Conservation (phyloP, 75 land plant genomes). For the Cunninghamia lanceolata region DNA sequence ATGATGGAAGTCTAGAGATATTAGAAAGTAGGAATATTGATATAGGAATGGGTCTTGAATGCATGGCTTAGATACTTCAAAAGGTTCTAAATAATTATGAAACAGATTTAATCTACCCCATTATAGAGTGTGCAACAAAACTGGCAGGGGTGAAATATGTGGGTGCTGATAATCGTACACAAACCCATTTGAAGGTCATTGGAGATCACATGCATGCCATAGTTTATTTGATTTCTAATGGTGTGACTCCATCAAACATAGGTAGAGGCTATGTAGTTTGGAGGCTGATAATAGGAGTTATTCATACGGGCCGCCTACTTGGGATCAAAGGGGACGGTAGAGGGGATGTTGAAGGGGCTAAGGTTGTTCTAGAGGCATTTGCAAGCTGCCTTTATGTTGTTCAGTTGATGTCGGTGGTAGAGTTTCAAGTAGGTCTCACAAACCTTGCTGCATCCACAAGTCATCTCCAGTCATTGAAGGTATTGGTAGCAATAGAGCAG, state of each 20-base stretch:
- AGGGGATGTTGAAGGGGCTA: constrained; percentile 61
- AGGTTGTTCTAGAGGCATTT: no score
- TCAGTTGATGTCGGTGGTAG: no score
- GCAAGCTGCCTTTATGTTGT: no score
- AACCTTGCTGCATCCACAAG: no score
- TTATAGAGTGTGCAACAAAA: constrained; percentile 69
- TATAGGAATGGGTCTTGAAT: constrained; percentile 93
- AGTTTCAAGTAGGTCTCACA: no score
- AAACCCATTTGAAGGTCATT: constrained; percentile 72
- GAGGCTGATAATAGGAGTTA: constrained; percentile 83
- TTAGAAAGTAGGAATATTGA: constrained; percentile 86
- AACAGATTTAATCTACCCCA: constrained; percentile 90
- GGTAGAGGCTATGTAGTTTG: constrained; percentile 85
- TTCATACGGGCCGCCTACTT: constrained; percentile 82
- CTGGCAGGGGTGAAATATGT: constrained; percentile 68
- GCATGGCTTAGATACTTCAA: constrained; percentile 91
- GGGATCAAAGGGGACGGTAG: constrained; percentile 78
- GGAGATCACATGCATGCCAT: constrained; percentile 95
- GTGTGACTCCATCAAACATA: constrained; percentile 87
- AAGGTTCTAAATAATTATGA: constrained; percentile 83
- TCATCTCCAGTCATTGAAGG: no score
- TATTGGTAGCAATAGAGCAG: no score
- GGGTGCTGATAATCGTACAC: constrained; percentile 48
- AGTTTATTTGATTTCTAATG: constrained; percentile 92
- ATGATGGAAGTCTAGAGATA: constrained; percentile 82